Conservation (phyloP, 441 rosid species). For the Gossypium davidsonii region DNA sequence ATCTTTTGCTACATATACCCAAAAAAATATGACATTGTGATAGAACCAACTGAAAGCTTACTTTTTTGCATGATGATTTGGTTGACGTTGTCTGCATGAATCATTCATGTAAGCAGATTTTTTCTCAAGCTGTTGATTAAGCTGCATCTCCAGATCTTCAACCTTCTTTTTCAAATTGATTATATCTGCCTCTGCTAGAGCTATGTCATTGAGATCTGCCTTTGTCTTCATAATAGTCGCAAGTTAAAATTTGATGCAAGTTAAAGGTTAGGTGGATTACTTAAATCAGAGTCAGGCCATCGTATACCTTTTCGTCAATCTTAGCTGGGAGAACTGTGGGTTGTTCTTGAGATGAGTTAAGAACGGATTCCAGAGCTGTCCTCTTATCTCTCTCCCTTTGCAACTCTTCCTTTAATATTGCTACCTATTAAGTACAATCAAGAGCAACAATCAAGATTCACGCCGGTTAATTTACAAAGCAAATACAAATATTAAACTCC, state of each 20-base stretch:
- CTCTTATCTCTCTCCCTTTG: slow-evolving; percentile 68
- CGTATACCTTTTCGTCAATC: slow-evolving; percentile 52
- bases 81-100: slow-evolving; percentile 22
- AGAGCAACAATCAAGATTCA: slow-evolving; percentile 4
- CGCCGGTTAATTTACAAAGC: not conserved
- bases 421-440: slow-evolving; percentile 39
- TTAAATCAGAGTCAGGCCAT: slow-evolving; percentile 20
- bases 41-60: slow-evolving; percentile 29
- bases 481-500: not conserved
- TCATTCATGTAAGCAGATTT: slow-evolving; percentile 26
- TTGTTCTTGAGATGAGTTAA: slow-evolving; percentile 41
- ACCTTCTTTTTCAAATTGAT: slow-evolving; percentile 53
- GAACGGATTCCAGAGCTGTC: slow-evolving; percentile 59
- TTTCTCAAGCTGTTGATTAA: slow-evolving; percentile 41
- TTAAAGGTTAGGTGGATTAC: slow-evolving; percentile 14
- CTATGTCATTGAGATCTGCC: slow-evolving; percentile 60
- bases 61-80: slow-evolving; percentile 35
- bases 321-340: slow-evolving; percentile 27
- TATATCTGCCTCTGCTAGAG: slow-evolving; percentile 57
- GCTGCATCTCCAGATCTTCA: slow-evolving; percentile 56
- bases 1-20: not conserved
- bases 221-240: slow-evolving; percentile 39
- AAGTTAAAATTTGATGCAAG: slow-evolving; percentile 23
- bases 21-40: not conserved
- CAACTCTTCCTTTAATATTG: slow-evolving; percentile 75